These are phyloP conservation scores for Aspergillus proliferans DNA, from an alignment of 2,329 filamentous ascomycete genomes.

Conservation along the genomic window DNA sequence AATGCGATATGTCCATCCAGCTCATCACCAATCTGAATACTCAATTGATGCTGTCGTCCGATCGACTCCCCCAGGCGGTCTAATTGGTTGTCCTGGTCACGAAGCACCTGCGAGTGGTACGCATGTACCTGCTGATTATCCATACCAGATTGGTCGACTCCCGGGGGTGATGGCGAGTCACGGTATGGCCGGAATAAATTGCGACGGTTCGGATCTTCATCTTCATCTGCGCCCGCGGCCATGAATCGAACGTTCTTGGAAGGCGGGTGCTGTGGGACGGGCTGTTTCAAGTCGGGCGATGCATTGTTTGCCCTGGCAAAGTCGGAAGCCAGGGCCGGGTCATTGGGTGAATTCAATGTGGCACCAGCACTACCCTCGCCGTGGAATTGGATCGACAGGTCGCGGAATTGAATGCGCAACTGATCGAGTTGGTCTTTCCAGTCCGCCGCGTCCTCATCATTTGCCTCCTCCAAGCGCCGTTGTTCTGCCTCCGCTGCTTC, in stretches of 20 bases:
- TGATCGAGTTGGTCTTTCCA: conserved; percentile 60
- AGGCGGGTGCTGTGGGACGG: conserved; percentile 36
- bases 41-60: conserved; percentile 80
- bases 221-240: conserved; percentile 52
- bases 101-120: conserved; percentile 73
- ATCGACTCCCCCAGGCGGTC: conserved; percentile 82
- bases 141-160: conserved; percentile 50
- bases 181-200: conserved; percentile 56
- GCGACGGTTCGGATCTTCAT: conserved; percentile 50
- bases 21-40: conserved; percentile 94
- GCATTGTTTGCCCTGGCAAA: conserved; percentile 56
- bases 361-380: conserved; percentile 47
- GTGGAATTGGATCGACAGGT: conserved; percentile 75
- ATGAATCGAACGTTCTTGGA: conserved; percentile 82
- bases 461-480: conserved; percentile 54
- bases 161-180: conserved; percentile 49
- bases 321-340: conserved; percentile 54
- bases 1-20: conserved; percentile 83
- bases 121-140: conserved; percentile 79
- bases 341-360: conserved; percentile 50
- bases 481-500: conserved; percentile 61
- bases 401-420: conserved; percentile 67
- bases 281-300: conserved; percentile 39
- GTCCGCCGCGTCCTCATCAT: conserved; percentile 45
- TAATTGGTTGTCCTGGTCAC: conserved; percentile 91